phyloP scores from a whole-genome alignment of 106 monocot genomes.

The Chionographis japonica region DNA sequence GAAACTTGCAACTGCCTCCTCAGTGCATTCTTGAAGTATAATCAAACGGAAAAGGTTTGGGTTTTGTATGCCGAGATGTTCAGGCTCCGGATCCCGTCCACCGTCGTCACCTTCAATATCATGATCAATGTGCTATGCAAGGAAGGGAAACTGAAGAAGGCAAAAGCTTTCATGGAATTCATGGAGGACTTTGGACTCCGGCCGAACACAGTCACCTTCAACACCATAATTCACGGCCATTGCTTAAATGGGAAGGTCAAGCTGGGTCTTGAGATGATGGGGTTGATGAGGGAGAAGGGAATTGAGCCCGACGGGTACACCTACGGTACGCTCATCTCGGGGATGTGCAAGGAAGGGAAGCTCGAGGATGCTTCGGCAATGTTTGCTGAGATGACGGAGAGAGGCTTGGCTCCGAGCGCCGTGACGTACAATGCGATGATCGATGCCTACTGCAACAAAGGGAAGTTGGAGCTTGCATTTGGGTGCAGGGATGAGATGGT shows the following conservation, averaged over 20 bases:
- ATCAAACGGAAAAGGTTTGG: slow-evolving; percentile 38
- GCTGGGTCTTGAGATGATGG: slow-evolving; percentile 37
- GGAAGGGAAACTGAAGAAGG: slow-evolving; percentile 72
- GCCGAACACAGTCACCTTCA: slow-evolving; percentile 67
- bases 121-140: slow-evolving; percentile 83
- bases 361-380: slow-evolving; percentile 52
- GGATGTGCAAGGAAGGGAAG: slow-evolving; percentile 56
- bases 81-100: slow-evolving; percentile 49
- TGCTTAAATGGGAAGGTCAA: slow-evolving; percentile 42
- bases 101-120: slow-evolving; percentile 70
- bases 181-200: slow-evolving; percentile 56
- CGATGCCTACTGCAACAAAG: slow-evolving; percentile 55
- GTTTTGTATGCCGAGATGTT: slow-evolving; percentile 80
- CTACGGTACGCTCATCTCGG: slow-evolving; percentile 48
- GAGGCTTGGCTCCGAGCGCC: slow-evolving; percentile 28
- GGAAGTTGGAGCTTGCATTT: slow-evolving; percentile 49
- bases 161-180: slow-evolving; percentile 45
- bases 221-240: slow-evolving; percentile 66
- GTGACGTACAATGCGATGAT: slow-evolving; percentile 62
- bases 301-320: slow-evolving; percentile 65
- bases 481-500: slow-evolving; percentile 55
- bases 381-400: slow-evolving; percentile 48
- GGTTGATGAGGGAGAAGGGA: slow-evolving; percentile 42
- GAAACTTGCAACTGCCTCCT: slow-evolving; percentile 44
- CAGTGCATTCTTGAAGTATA: slow-evolving; percentile 20